Evolutionary conservation across 305 asterid species (phyloP), one percentile per base, ranked within the genome.

Genomic region (Rubia tinctorum): DNA sequence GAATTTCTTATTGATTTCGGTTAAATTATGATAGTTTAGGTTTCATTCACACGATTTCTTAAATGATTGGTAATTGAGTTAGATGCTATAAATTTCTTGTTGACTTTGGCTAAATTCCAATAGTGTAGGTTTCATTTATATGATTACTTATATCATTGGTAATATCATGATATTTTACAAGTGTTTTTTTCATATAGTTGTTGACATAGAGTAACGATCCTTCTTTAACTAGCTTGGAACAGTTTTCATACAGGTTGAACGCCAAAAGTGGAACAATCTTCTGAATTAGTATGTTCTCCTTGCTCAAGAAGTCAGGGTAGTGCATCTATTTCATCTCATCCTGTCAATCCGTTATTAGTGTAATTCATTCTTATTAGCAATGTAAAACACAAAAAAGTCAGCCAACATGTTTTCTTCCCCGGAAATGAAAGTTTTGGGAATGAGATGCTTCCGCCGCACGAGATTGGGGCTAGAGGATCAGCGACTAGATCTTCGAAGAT

Each of bases 361-460:
- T 27, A 27, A 2, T 27, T 27, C 30, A 27, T 27, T 27, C 30
- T 27, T 27, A n/a, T n/a, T n/a, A n/a, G n/a, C n/a, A n/a, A n/a
- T 27, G 30, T 27, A 27, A 27, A 27, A 27, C 30, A 27, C 30
- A 27, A 27, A 27, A 27, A 27, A 2, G 30, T 27, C 30, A 27
- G 30, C 30, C 30, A 27, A 27, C 30, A 27, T 27, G 2, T 27
- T 27, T 27, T 27, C 30, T 27, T 27, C 30, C 1, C 30, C 30
- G 2, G 30, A 27, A 27, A 27, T 27, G 30, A 27, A 27, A 27
- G 30, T 27, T 27, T 2, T 7, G 95, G 87, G 7, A 90, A 88
- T 73, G 94, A 88, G 84, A 86, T 90, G 86, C 80, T 90, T 76
- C 96, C 94, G 70, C 94, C 96, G 68, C 96, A 90, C 66, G 96